Conservation (phyloP, 495 filamentous ascomycete species). For the Aspergillus sclerotiicarbonarius region DNA sequence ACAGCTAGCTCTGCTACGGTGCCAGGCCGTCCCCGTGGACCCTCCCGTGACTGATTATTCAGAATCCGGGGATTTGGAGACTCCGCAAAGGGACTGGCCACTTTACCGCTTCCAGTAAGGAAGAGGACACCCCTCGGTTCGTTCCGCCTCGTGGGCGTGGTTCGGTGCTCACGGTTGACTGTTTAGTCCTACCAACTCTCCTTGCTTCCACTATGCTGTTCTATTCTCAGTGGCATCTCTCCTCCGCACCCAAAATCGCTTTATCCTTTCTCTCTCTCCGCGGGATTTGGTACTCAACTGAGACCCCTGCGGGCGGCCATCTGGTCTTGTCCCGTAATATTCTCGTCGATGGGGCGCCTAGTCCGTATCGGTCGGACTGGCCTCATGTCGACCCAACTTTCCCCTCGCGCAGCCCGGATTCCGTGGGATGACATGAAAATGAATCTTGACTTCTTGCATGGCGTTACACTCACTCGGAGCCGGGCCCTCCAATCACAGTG, state of each 20-base stretch:
- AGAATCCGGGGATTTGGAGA: conserved; percentile 22
- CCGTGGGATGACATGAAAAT: neutral
- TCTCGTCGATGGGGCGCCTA: conserved; percentile 8
- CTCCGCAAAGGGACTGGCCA: conserved; percentile 11
- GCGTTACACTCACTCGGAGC: neutral
- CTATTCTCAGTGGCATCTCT: neutral
- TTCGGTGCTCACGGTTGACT: neutral
- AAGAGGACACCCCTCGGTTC: neutral
- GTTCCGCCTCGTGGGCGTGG: conserved; percentile 2
- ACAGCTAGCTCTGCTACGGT: neutral
- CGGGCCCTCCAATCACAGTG: neutral
- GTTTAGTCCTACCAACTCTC: neutral
- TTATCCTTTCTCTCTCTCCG: neutral
- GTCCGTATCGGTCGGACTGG: neutral
- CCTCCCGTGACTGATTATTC: conserved; percentile 13
- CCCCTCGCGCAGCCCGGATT: neutral
- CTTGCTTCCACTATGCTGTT: neutral
- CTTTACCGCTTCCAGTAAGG: neutral
- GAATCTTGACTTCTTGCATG: neutral
- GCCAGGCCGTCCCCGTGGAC: neutral
- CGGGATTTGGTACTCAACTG: neutral
- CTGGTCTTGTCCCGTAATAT: conserved; percentile 15
- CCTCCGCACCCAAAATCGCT: neutral
- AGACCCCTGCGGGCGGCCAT: neutral
- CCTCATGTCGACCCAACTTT: neutral